Base-by-base conservation (phyloP, 805 yeast genomes). In the Hanseniaspora lachancei region DNA sequence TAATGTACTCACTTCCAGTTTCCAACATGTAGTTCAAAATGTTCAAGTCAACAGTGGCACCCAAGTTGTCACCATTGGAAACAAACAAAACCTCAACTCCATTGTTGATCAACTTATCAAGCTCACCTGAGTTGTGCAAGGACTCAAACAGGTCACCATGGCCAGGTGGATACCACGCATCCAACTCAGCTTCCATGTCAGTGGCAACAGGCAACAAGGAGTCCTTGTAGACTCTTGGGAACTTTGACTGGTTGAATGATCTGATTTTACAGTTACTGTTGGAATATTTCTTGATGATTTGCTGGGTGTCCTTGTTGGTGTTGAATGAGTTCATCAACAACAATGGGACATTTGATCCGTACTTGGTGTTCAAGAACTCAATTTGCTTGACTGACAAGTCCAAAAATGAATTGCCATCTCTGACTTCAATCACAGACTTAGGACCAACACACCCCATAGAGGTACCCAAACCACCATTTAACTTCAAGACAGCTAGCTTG, bases 401-500 rank as follows among this genome's bases (percentile, higher is more conserved):
- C 69, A 93, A 77, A 71, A 93, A 93, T 43, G 97, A 86, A 78
- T 93, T 95, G 59, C 97, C 97, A 64, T 93, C 98, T 72, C 98
- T 86, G 49, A 93, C 98, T 75, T 93, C 98, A 68, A 93, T 93
- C 62, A 93, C 95, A 29, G 96, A 86, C 72, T 89, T 89, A 61
- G 98, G 98, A 58, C 98, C 98, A 60, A 93, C 97, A 75, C 98
- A 93, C 57, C 98, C 98, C 98, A 93, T 93, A 10, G 97, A 91
- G 21, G 98, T 93, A 68, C 98, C 98, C 63, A 93, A 77, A 44
- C 98, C 98, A 76, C 98, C 98, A 69, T 93, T 93, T 69, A 93
- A 79, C 74, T 93, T 93, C 71, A 93, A 77, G 43, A 93, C 98
- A 9, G 97, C 97, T 68, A 93, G 78, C 71, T 89, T 89, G 62